Evolutionary conservation across 345 rosid genomes (phyloP).

Genomic region (Microcos paniculata): DNA sequence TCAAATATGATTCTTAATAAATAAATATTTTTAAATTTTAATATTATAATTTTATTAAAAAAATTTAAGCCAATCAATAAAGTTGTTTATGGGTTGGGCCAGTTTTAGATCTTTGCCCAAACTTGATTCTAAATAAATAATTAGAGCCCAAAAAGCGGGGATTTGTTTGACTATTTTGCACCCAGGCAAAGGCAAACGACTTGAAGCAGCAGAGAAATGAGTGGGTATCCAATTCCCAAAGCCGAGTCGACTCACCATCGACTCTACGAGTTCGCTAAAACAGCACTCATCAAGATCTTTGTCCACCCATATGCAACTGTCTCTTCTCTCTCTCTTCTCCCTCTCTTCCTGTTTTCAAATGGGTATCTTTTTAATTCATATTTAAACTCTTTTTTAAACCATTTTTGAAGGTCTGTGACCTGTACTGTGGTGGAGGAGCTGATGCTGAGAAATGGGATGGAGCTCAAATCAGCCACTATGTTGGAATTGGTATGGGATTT

Average conservation of each 20-base stretch:
- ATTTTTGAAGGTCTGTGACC: constrained; percentile 69
- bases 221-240: constrained; percentile 40
- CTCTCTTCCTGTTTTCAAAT: background rate
- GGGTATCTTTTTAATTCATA: constrained; percentile 12
- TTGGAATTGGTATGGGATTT: constrained; percentile 65
- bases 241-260: constrained; percentile 77
- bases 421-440: constrained; percentile 76
- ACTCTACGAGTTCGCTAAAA: constrained; percentile 79
- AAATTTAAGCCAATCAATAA: too few species aligned
- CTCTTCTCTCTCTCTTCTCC: background rate
- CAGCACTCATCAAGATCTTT: constrained; percentile 82
- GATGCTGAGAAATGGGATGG: constrained; percentile 80
- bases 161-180: too few species aligned
- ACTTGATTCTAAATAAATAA: too few species aligned
- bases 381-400: background rate
- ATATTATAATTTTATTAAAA: too few species aligned
- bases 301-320: constrained; percentile 88
- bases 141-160: too few species aligned
- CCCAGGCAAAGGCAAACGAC: background rate
- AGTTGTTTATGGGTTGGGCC: too few species aligned
- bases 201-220: constrained; percentile 33
- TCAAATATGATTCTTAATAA: too few species aligned
- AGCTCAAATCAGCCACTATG: constrained; percentile 65
- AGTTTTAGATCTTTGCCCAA: too few species aligned
- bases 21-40: too few species aligned